These are phyloP conservation scores for Fusarium praegraminearum DNA, from an alignment of 2,329 filamentous ascomycete species.

Conservation along the genomic window DNA sequence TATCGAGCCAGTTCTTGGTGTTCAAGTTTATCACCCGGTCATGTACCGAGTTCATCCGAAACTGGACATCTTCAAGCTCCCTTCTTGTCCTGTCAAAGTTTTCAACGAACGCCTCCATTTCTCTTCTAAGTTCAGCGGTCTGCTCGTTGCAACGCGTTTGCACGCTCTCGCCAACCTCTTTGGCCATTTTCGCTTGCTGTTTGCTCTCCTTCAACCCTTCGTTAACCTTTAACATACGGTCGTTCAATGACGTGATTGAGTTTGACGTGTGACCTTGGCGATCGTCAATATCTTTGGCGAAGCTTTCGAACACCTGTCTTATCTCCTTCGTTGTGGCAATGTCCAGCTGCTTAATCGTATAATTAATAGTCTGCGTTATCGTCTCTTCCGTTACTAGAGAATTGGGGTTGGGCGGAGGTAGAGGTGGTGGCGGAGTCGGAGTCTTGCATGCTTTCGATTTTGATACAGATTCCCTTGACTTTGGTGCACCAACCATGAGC, in stretches of 20 bases:
- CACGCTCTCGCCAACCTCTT: background rate
- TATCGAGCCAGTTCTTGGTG: slow-evolving; percentile 57
- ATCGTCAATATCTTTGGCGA: slow-evolving; percentile 40
- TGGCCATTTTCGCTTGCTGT: background rate
- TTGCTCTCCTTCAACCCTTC: slow-evolving; percentile 3
- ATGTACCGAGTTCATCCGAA: slow-evolving; percentile 57
- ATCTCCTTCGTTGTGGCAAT: slow-evolving; percentile 15
- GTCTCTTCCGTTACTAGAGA: slow-evolving; percentile 20
- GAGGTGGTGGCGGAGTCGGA: background rate
- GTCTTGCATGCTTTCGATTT: background rate
- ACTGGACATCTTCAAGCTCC: slow-evolving; percentile 50
- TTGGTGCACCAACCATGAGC: slow-evolving; percentile 14
- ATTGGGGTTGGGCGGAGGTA: background rate
- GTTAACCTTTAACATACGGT: slow-evolving; percentile 4
- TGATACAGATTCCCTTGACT: slow-evolving; percentile 9
- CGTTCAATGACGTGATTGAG: slow-evolving; percentile 20
- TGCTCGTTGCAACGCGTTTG: slow-evolving; percentile 13
- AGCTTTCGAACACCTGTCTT: slow-evolving; percentile 11
- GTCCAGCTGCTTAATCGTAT: slow-evolving; percentile 20
- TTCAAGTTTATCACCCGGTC: slow-evolving; percentile 63
- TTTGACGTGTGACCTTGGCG: slow-evolving; percentile 30
- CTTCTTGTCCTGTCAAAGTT: slow-evolving; percentile 41
- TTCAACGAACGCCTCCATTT: slow-evolving; percentile 5
- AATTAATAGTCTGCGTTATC: slow-evolving; percentile 18
- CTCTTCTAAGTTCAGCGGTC: slow-evolving; percentile 7